phyloP scores from a whole-genome alignment of 2,329 filamentous ascomycete genomes.

The Botrytis fragariae region DNA sequence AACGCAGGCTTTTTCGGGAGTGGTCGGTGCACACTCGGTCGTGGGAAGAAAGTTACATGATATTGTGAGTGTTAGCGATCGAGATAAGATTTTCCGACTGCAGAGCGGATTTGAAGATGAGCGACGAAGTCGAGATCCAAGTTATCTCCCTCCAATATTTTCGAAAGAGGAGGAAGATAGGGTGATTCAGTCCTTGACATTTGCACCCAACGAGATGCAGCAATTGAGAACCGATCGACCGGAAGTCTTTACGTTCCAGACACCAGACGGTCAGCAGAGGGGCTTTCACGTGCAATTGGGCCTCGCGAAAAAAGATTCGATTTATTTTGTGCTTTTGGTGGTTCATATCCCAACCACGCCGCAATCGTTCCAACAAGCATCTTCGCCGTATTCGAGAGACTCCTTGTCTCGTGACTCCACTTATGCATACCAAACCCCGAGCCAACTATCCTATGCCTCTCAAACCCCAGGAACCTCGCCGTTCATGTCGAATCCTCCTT shows the following conservation, averaged over 20 bases:
- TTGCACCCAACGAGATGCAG: constrained; percentile 52
- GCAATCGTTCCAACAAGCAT: constrained; percentile 30
- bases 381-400: constrained; percentile 35
- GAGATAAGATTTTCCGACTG: constrained; percentile 50
- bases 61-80: constrained; percentile 51
- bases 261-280: constrained; percentile 51
- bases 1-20: constrained; percentile 55
- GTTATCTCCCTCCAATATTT: constrained; percentile 64
- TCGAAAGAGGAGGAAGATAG: constrained; percentile 52
- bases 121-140: constrained; percentile 52
- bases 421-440: constrained; percentile 35
- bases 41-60: constrained; percentile 53
- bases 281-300: constrained; percentile 53
- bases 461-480: constrained; percentile 29
- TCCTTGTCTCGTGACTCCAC: constrained; percentile 34
- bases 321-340: constrained; percentile 58
- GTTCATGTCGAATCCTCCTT: constrained; percentile 28
- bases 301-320: constrained; percentile 58
- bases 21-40: constrained; percentile 49
- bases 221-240: constrained; percentile 52
- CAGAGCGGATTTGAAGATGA: constrained; percentile 56
- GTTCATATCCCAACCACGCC: constrained; percentile 32
- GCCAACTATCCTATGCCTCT: constrained; percentile 28
- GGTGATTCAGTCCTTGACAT: constrained; percentile 54
- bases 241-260: constrained; percentile 55